phyloP scores from a whole-genome alignment of 2,329 filamentous ascomycete genomes.

The Leptodontidium sp. region DNA sequence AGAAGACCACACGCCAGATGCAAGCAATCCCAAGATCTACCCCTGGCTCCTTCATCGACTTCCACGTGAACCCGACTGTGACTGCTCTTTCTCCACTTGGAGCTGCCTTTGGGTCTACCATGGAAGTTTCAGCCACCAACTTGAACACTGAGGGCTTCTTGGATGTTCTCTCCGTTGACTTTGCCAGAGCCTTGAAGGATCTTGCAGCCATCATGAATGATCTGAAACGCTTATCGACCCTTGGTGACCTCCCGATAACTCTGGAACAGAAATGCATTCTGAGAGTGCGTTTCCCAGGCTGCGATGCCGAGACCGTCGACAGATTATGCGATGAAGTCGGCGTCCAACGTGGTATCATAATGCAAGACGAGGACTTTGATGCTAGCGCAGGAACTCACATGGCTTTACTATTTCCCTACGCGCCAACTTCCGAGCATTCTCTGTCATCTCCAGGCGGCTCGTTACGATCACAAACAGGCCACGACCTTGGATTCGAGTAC shows the following conservation, averaged over 20 bases:
- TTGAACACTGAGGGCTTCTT: constrained; percentile 86
- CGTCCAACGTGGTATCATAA: constrained; percentile 80
- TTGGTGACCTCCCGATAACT: constrained; percentile 86
- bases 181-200: constrained; percentile 85
- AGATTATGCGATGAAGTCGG: constrained; percentile 85
- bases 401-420: constrained; percentile 86
- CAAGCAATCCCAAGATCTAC: constrained; percentile 60
- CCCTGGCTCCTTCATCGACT: constrained; percentile 87
- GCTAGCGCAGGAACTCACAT: constrained; percentile 71
- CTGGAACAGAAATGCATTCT: constrained; percentile 69
- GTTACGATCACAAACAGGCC: constrained; percentile 53
- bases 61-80: constrained; percentile 86
- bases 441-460: constrained; percentile 47
- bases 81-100: constrained; percentile 83
- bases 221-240: constrained; percentile 74
- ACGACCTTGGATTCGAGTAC: constrained; percentile 39
- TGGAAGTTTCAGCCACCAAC: constrained; percentile 59
- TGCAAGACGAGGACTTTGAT: constrained; percentile 80
- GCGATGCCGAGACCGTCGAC: constrained; percentile 84
- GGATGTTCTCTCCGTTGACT: constrained; percentile 86
- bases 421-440: constrained; percentile 63
- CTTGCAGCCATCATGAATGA: constrained; percentile 82
- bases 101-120: constrained; percentile 52
- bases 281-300: constrained; percentile 88
- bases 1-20: constrained; percentile 75